Conservation (phyloP, 2,329 filamentous ascomycete species). For the Corniculantispora saksenae region DNA sequence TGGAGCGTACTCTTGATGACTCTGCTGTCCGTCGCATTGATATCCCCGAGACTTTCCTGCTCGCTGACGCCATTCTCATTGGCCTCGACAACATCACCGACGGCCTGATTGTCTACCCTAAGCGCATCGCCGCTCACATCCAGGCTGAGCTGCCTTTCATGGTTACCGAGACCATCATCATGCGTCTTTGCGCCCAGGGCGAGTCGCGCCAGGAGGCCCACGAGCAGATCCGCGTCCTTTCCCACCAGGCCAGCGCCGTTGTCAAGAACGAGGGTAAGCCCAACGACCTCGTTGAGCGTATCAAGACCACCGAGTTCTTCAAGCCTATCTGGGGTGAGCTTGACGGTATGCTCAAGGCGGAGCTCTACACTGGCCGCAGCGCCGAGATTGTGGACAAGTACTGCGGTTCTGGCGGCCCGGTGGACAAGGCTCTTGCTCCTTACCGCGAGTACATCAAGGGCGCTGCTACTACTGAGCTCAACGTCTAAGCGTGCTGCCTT, state of each 20-base stretch:
- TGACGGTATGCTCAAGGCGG: constrained; percentile 66
- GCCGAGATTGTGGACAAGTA: constrained; percentile 47
- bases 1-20: constrained; percentile 79
- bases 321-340: constrained; percentile 68
- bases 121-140: constrained; percentile 66
- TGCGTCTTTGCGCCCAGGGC: constrained; percentile 73
- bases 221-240: constrained; percentile 82
- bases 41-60: constrained; percentile 67
- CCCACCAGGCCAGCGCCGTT: constrained; percentile 70
- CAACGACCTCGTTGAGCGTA: constrained; percentile 81
- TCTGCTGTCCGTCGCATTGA: constrained; percentile 66
- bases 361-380: constrained; percentile 50
- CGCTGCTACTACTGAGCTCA: constrained; percentile 38
- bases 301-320: constrained; percentile 74
- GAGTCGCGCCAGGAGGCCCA: constrained; percentile 78
- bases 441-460: constrained; percentile 39
- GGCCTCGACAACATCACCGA: constrained; percentile 67
- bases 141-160: constrained; percentile 84
- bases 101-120: constrained; percentile 78
- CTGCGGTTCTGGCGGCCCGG: constrained; percentile 40
- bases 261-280: constrained; percentile 61
- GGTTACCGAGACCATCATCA: constrained; percentile 69
- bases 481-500: constrained; percentile 31
- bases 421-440: constrained; percentile 40
- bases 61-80: constrained; percentile 68